A percentile compares a stretch with the other conserved stretches of the same genome.
Conservation (phyloP, 805 yeast genomes). For the Saccharomyces jurei region DNA sequence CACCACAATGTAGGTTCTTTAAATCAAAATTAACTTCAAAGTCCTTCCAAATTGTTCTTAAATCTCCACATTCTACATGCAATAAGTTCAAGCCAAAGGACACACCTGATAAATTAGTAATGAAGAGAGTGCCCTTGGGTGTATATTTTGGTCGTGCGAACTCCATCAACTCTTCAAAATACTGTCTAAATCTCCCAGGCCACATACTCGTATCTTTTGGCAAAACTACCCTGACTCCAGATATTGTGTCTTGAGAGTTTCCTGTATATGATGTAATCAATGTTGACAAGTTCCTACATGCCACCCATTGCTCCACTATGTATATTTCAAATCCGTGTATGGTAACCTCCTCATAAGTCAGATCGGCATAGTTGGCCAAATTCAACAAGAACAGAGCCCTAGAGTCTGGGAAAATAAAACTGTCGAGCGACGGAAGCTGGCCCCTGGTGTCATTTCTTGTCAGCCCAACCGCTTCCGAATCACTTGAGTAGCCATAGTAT, state of each 20-base stretch:
- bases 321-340: conserved; percentile 79
- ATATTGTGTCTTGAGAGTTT: conserved; percentile 53
- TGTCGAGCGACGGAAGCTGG: conserved; percentile 7
- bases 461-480: not conserved
- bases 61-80: conserved; percentile 57
- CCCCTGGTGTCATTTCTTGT: not conserved
- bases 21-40: conserved; percentile 73
- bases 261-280: conserved; percentile 84
- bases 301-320: conserved; percentile 91
- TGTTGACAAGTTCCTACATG: conserved; percentile 56
- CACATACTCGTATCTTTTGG: conserved; percentile 29
- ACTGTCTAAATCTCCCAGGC: conserved; percentile 42
- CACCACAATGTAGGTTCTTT: conserved; percentile 72
- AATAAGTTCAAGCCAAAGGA: conserved; percentile 69
- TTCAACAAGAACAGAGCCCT: conserved; percentile 43
- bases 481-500: not conserved
- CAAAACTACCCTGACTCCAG: conserved; percentile 52
- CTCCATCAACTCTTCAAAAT: conserved; percentile 55
- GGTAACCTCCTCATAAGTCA: conserved; percentile 38
- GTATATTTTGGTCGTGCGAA: conserved; percentile 62
- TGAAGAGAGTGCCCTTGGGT: conserved; percentile 54
- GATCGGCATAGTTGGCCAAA: conserved; percentile 34
- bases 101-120: conserved; percentile 71
- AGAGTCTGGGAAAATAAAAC: conserved; percentile 47
- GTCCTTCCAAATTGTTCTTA: conserved; percentile 40